Percentiles rank a stretch among this genome's conserved stretches.
phyloP scores from a whole-genome alignment of 1,284 basidiomycete species.

The Trametes sp. region DNA sequence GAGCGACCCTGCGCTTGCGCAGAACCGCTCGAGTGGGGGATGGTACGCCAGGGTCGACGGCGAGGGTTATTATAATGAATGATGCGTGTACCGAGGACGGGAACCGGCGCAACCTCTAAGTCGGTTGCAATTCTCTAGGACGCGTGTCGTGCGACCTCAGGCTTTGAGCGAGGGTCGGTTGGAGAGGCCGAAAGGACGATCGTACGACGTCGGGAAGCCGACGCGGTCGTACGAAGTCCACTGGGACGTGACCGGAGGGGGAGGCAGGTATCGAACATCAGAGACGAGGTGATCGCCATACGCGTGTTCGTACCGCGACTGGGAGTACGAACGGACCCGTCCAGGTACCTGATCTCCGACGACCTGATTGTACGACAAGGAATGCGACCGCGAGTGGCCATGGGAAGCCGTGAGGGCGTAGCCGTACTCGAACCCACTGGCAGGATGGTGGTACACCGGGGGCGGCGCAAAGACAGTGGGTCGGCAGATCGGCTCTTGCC shows the following conservation, averaged over 20 bases:
- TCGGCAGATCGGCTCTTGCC: slow-evolving; percentile 33
- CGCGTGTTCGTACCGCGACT: slow-evolving; percentile 60
- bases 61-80: slow-evolving; percentile 40
- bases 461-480: slow-evolving; percentile 35
- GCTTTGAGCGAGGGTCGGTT: slow-evolving; percentile 40
- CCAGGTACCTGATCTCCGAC: slow-evolving; percentile 50
- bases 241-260: slow-evolving; percentile 31
- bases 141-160: slow-evolving; percentile 33
- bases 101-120: slow-evolving; percentile 38
- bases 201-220: slow-evolving; percentile 38
- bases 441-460: slow-evolving; percentile 41
- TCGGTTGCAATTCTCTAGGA: slow-evolving; percentile 41
- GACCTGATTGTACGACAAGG: slow-evolving; percentile 61
- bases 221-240: slow-evolving; percentile 35
- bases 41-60: slow-evolving; percentile 39
- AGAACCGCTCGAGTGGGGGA: slow-evolving; percentile 38
- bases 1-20: slow-evolving; percentile 41
- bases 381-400: slow-evolving; percentile 61
- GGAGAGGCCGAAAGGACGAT: slow-evolving; percentile 37
- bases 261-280: slow-evolving; percentile 48
- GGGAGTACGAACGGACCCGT: slow-evolving; percentile 68
- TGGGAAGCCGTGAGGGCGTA: slow-evolving; percentile 40
- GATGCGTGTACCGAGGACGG: slow-evolving; percentile 32
- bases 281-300: slow-evolving; percentile 54
- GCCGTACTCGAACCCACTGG: slow-evolving; percentile 50